A percentile compares a stretch with the other conserved stretches of the same genome.
These are phyloP conservation scores for Hyparrhenia diplandra DNA, from an alignment of 176 grass and related monocot genomes.

Conservation along the genomic window DNA sequence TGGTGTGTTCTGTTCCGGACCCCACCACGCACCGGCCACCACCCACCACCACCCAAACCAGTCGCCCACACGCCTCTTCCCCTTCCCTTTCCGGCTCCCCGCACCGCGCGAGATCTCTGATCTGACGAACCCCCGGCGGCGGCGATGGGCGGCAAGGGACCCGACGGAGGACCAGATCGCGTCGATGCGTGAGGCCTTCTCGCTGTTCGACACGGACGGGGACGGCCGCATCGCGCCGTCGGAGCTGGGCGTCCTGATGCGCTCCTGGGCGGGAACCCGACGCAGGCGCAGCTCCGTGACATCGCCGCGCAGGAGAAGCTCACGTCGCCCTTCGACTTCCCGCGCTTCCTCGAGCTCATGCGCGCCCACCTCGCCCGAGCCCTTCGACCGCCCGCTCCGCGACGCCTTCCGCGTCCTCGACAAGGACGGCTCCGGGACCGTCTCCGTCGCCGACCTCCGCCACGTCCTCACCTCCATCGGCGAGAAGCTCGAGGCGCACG, in stretches of 20 bases:
- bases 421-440: conserved; percentile 82
- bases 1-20: too few species aligned
- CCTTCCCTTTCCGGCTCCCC: neutral
- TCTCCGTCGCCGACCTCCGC: conserved; percentile 89
- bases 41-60: neutral
- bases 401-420: conserved; percentile 97
- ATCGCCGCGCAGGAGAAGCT: conserved; percentile 76
- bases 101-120: conserved; percentile 22
- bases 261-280: conserved; percentile 91
- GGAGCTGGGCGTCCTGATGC: conserved; percentile 94
- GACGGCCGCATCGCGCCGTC: conserved; percentile 84
- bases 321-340: conserved; percentile 76
- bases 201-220: conserved; percentile 90
- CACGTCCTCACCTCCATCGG: conserved; percentile 96
- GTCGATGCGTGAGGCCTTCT: conserved; percentile 92
- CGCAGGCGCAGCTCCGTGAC: conserved; percentile 84
- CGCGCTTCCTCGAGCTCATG: conserved; percentile 90
- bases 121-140: neutral
- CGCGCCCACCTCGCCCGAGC: conserved; percentile 74
- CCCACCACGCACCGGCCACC: neutral
- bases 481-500: conserved; percentile 89
- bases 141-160: conserved; percentile 76
- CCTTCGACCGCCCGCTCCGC: conserved; percentile 87
- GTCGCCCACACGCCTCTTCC: neutral
- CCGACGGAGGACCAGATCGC: conserved; percentile 86